Conservation (phyloP, 2,329 filamentous ascomycete species). For the Cladosporium phlei region DNA sequence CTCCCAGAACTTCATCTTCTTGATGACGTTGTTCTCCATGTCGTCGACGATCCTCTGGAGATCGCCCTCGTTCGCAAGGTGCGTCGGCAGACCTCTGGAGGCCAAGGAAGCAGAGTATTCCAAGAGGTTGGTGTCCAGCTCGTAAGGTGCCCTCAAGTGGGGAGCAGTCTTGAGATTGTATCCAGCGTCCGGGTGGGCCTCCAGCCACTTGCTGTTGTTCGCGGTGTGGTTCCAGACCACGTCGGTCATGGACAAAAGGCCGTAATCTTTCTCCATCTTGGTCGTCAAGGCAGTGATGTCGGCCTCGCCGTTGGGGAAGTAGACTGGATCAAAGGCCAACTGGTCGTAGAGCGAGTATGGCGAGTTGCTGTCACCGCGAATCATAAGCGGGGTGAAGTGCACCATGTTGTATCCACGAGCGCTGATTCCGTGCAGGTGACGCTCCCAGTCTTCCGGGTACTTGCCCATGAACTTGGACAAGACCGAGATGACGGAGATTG, state of each 20-base stretch:
- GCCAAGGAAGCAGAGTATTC: conserved; percentile 59
- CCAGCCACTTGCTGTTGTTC: conserved; percentile 88
- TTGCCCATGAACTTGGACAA: conserved; percentile 98
- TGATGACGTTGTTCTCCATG: conserved; percentile 75
- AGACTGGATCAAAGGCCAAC: conserved; percentile 72
- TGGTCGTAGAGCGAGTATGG: conserved; percentile 97
- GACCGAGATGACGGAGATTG: conserved; percentile 84
- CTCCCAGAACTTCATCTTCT: conserved; percentile 79
- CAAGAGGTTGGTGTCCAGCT: conserved; percentile 71
- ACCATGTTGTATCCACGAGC: conserved; percentile 97
- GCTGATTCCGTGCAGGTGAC: conserved; percentile 80
- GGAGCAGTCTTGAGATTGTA: conserved; percentile 93
- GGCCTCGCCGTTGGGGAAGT: conserved; percentile 79
- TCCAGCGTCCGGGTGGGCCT: conserved; percentile 89
- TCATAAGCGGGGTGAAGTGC: conserved; percentile 92
- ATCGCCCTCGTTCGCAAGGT: conserved; percentile 66
- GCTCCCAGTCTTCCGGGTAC: conserved; percentile 85
- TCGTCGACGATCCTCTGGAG: conserved; percentile 76
- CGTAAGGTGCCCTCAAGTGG: conserved; percentile 60
- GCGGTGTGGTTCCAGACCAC: conserved; percentile 98
- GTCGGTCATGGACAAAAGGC: conserved; percentile 83
- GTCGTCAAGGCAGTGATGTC: conserved; percentile 73
- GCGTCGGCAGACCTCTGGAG: conserved; percentile 68
- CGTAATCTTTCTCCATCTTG: conserved; percentile 79
- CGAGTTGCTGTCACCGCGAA: conserved; percentile 84